Conservation (phyloP, 305 asterid species). For the Plantago lanceolata region DNA sequence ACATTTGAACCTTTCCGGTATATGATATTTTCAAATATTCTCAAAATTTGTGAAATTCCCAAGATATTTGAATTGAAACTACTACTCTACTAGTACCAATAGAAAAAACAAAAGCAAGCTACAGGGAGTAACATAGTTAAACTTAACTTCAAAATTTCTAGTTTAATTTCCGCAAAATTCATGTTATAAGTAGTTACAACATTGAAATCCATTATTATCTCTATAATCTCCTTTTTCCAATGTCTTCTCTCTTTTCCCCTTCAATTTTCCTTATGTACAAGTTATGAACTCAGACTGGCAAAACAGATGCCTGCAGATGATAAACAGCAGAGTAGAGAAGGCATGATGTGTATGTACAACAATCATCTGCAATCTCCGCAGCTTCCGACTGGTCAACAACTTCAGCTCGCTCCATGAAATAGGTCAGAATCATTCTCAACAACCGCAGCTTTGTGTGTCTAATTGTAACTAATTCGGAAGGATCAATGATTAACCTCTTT, state of each 20-base stretch:
- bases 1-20: too few species aligned
- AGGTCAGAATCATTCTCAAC: slow-evolving; percentile 26
- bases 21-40: too few species aligned
- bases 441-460: background rate
- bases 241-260: background rate
- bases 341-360: slow-evolving; percentile 28
- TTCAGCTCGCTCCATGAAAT: slow-evolving; percentile 26
- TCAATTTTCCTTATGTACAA: slow-evolving; percentile 23
- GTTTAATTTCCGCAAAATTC: slow-evolving; percentile 6
- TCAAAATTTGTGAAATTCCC: too few species aligned
- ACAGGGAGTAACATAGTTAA: background rate
- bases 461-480: slow-evolving; percentile 17
- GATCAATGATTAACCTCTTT: slow-evolving; percentile 30
- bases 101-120: too few species aligned
- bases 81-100: too few species aligned
- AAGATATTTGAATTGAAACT: too few species aligned
- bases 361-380: slow-evolving; percentile 20
- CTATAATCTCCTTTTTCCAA: slow-evolving; percentile 6
- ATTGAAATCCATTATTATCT: slow-evolving; percentile 1
- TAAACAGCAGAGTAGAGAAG: background rate
- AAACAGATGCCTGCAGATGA: slow-evolving; percentile 12
- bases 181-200: slow-evolving; percentile 6
- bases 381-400: slow-evolving; percentile 23
- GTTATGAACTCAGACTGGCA: slow-evolving; percentile 12
- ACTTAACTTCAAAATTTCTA: slow-evolving; percentile 1